These are phyloP conservation scores for Paramecium tetraurelia DNA, from an alignment of 73 alveolate genomes.

Conservation along the genomic window DNA sequence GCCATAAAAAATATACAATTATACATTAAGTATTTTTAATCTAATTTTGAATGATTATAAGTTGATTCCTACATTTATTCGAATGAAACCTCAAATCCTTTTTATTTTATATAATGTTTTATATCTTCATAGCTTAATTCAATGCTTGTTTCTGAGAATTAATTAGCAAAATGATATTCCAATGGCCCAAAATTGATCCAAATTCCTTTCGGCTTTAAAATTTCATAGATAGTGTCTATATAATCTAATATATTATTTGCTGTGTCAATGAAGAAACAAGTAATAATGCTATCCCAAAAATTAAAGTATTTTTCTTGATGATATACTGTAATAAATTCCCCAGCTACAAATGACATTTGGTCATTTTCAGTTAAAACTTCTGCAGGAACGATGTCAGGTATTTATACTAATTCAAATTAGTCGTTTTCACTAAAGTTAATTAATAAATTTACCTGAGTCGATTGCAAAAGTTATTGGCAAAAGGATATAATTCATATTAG, in stretches of 20 bases:
- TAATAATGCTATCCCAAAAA: constrained; percentile 87
- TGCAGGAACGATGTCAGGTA: constrained; percentile 77
- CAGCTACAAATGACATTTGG: constrained; percentile 91
- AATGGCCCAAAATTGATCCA: constrained; percentile 96
- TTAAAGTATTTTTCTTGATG: constrained; percentile 63
- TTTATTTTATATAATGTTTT: neutral
- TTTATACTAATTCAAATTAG: constrained; percentile 66
- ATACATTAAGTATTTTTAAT: neutral
- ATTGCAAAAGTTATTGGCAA: constrained; percentile 83
- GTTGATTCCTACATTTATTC: constrained; percentile 55
- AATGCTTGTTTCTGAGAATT: constrained; percentile 72
- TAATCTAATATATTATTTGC: constrained; percentile 95
- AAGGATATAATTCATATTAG: constrained; percentile 82
- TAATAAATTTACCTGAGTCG: constrained; percentile 19
- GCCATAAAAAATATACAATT: neutral
- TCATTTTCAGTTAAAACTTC: constrained; percentile 69
- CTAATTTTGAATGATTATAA: constrained; percentile 47
- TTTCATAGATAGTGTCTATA: constrained; percentile 87
- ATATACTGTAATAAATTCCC: constrained; percentile 95
- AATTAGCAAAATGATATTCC: constrained; percentile 87
- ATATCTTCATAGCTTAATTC: constrained; percentile 84
- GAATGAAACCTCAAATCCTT: constrained; percentile 74
- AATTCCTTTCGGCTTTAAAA: constrained; percentile 88
- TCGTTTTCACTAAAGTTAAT: constrained; percentile 60
- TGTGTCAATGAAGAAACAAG: constrained; percentile 97